Base-by-base conservation (phyloP, 768 basidiomycete species). In the Boletus barrowsii region DNA sequence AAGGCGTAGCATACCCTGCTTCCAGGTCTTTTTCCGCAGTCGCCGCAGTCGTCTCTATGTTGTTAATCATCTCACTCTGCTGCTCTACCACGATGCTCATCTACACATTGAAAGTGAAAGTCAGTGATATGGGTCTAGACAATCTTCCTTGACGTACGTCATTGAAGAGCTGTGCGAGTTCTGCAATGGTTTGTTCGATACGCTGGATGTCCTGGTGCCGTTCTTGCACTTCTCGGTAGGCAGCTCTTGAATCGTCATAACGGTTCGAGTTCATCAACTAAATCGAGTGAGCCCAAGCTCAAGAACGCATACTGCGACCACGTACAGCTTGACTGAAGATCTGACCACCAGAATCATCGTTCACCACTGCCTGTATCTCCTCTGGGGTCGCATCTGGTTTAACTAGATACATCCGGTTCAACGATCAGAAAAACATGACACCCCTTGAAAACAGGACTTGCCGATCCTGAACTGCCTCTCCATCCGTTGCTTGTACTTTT, bases 71-170 rank as follows among this genome's bases (percentile, higher is more conserved):
- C 60, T 97, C 94, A 55, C 93, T 90, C 72, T 98, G 94, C 71
- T 97, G 92, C 64, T 94, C 93, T 22, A 98, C 93, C 53, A 96
- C 78, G 58, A 95, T 86, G 58, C 90, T 90, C 94, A 98, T 97
- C 90, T 94, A 48, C 20, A 59, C 42, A 43, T 46, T 26, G 13
- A n/a, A 47, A 35, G 37, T 13, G 44, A 49, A 48, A 6, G 32
- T 68, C 26, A 54, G 52, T 44, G 37, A 17, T 3, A n/a, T 35
- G 24, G 24, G 14, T 39, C 24, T 7, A 40, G 20, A 46, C 37
- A 36, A 18, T 26, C 14, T 4, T 13, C 14, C 8, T 51, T 2
- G 39, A 75, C 85, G 41, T 51, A 93, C 92, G 68, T 99, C 96
- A 68, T 93, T 93, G 78, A 98, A 97, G 62, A 99, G 77, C 65